These are phyloP conservation scores for Eucalyptus camaldulensis DNA, from an alignment of 345 rosid genomes.

Conservation along the genomic window DNA sequence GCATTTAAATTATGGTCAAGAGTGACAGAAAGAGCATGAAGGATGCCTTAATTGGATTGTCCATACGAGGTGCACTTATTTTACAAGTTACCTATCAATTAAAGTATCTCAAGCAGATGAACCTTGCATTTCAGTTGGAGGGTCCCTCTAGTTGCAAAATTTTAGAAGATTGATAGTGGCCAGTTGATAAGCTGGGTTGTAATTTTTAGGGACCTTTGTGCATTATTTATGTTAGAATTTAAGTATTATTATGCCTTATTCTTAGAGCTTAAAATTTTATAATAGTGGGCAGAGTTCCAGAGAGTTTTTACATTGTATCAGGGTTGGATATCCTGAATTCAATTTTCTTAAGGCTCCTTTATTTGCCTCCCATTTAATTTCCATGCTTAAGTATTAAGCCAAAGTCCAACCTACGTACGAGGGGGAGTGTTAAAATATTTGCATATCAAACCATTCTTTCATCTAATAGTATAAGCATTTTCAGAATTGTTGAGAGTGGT, in stretches of 20 bases:
- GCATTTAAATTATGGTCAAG: neutral
- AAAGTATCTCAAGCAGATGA: neutral
- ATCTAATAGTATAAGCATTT: neutral
- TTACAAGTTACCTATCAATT: neutral
- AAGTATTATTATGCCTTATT: neutral
- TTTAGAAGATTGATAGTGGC: neutral
- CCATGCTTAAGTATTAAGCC: neutral
- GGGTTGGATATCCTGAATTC: neutral
- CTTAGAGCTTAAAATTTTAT: neutral
- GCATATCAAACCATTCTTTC: neutral
- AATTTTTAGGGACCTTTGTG: neutral
- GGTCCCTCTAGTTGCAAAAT: neutral
- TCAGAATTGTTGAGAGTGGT: neutral
- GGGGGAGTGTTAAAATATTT: neutral
- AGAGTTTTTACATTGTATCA: neutral
- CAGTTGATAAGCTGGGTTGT: neutral
- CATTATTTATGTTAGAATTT: neutral
- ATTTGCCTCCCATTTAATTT: neutral
- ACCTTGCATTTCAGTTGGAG: neutral
- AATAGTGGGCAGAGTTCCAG: neutral
- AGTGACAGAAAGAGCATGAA: neutral
- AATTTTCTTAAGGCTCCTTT: neutral
- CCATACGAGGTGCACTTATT: neutral
- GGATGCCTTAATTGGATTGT: neutral
- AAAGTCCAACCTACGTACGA: neutral